These are phyloP conservation scores for Alternaria sp. DNA, from an alignment of 2,329 filamentous ascomycete genomes.

Conservation along the genomic window DNA sequence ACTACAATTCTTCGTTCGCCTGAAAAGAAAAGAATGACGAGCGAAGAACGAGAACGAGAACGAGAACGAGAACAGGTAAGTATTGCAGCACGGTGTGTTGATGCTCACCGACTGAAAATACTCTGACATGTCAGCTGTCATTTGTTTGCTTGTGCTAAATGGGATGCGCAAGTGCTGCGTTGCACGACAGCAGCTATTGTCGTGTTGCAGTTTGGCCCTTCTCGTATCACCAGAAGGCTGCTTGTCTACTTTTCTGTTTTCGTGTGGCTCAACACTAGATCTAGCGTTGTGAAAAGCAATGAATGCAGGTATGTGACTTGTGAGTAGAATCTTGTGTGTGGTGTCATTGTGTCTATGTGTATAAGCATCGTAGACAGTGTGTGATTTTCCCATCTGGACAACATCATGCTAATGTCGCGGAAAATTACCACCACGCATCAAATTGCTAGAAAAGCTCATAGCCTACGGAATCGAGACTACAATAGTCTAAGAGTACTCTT, in stretches of 20 bases:
- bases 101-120: not conserved
- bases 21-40: not conserved
- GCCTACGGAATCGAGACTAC: too few species aligned
- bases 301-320: not conserved
- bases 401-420: not conserved
- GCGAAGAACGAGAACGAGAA: too few species aligned
- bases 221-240: not conserved
- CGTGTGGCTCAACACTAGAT: not conserved
- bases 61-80: not conserved
- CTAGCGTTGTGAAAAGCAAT: not conserved
- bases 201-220: not conserved
- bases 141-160: constrained; percentile 1
- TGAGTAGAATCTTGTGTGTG: not conserved
- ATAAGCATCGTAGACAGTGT: not conserved
- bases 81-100: not conserved
- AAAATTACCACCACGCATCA: not conserved
- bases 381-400: not conserved
- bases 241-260: not conserved
- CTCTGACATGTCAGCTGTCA: not conserved
- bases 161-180: not conserved
- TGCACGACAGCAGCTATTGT: constrained; percentile 1
- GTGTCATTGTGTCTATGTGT: not conserved
- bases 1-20: not conserved
- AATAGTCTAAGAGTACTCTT: not conserved
- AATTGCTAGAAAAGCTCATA: not conserved